Base-by-base conservation (phyloP, 73 alveolate species). In the Stentor roeselii region DNA sequence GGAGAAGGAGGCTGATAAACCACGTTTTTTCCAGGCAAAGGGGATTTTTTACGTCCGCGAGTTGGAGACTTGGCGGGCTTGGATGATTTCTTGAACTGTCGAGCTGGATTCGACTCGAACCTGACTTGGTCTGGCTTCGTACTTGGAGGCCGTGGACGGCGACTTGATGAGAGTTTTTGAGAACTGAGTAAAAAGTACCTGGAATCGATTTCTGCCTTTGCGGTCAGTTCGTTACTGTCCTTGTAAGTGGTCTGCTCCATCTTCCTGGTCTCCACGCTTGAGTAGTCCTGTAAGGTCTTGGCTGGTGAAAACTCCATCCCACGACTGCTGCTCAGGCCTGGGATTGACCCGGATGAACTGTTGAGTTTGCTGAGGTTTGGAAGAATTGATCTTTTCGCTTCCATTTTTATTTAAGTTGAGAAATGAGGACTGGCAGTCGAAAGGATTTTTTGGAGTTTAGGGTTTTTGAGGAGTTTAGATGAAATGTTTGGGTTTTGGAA, bases 41-140 rank as follows among this genome's bases (percentile, higher is more conserved):
- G 80, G 41, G 80, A 21, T 67, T 67, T 67, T 32, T 32, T 67
- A 27, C 37, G 21, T 32, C 50, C 37, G 15, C 80, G 21, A 14
- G 21, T 34, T 21, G 80, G 80, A n/a, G 80, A 67, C 37, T 67
- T 67, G n/a, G 80, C n/a, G 80, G 37, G 80, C 80, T 67, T 67
- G 42, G 27, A 27, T 2, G 41, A 21, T 67, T 32, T 0, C 34
- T 67, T 67, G 37, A 67, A 67, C 21, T 67, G 80, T 40, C 80
- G 21, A 11, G 41, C 37, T 67, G 41, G 41, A 21, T 21, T 32
- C 37, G 41, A 21, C 37, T 67, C 80, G 34, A 67, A 67, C 0
- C 80, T 21, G 14, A 67, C 14, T 21, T 32, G n/a, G 21, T 67
- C 80, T 27, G 80, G 80, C 34, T 67, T 67, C 14, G 21, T 21